A percentile compares a stretch with the other conserved stretches of the same genome.
These are phyloP conservation scores for Saccharum hybrid DNA, from an alignment of 202 grass and related monocot genomes.

Conservation along the genomic window DNA sequence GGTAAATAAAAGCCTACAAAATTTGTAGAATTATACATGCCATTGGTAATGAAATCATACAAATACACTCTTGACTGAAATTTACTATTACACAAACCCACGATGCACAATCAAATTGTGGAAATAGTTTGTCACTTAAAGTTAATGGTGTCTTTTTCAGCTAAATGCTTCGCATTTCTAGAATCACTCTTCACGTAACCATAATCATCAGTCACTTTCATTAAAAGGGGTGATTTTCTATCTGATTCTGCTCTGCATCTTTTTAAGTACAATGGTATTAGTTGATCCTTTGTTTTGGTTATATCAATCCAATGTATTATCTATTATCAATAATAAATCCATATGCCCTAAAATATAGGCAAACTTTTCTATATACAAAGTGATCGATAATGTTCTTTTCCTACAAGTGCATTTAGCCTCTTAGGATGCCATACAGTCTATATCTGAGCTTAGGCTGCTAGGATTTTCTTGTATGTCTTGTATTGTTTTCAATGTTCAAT, in stretches of 20 bases:
- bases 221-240: background rate
- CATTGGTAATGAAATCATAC: background rate
- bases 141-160: background rate
- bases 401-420: background rate
- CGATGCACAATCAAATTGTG: background rate
- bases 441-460: background rate
- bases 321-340: background rate
- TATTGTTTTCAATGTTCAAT: background rate
- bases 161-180: too few species aligned
- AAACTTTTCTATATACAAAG: background rate
- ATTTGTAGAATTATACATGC: background rate
- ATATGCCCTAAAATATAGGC: background rate
- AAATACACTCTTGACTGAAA: conserved; percentile 18
- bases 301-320: background rate
- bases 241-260: background rate
- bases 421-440: background rate
- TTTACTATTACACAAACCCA: background rate
- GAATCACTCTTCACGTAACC: background rate
- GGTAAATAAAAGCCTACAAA: background rate
- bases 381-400: background rate
- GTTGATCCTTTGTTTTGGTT: background rate
- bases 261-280: background rate
- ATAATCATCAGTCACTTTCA: background rate
- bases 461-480: background rate
- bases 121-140: background rate